phyloP scores from a whole-genome alignment of 1,284 basidiomycete genomes.

The Apiotrichum gamsii region DNA sequence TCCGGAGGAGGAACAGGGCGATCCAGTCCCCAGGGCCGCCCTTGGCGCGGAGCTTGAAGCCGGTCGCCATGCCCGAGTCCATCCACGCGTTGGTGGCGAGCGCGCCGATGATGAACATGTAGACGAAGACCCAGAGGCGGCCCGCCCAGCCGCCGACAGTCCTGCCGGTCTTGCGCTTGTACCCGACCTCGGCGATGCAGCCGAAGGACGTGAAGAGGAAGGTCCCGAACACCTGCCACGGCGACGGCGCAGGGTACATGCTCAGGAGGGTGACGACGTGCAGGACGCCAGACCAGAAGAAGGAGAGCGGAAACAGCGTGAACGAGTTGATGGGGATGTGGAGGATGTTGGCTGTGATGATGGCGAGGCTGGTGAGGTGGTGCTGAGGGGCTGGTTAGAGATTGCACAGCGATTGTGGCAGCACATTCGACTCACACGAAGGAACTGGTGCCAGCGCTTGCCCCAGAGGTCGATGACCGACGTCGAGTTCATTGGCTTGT shows the following conservation, averaged over 20 bases:
- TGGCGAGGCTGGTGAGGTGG: slow-evolving; percentile 31
- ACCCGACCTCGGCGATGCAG: slow-evolving; percentile 30
- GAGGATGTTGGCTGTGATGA: slow-evolving; percentile 20
- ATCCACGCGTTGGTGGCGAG: slow-evolving; percentile 27
- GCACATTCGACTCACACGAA: not conserved
- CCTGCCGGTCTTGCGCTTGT: slow-evolving; percentile 29
- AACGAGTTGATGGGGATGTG: slow-evolving; percentile 18
- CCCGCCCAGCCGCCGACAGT: slow-evolving; percentile 33
- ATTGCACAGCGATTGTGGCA: too few species aligned
- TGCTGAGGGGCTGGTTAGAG: too few species aligned
- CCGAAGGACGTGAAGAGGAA: slow-evolving; percentile 35
- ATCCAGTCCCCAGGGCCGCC: too few species aligned
- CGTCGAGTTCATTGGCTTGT: slow-evolving; percentile 27
- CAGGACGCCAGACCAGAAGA: slow-evolving; percentile 32
- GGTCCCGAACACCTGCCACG: slow-evolving; percentile 21
- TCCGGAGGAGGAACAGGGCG: too few species aligned
- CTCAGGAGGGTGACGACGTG: slow-evolving; percentile 35
- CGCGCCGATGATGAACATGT: slow-evolving; percentile 20
- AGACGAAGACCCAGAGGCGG: slow-evolving; percentile 34
- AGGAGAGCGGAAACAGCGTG: slow-evolving; percentile 25
- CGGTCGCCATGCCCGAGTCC: slow-evolving; percentile 9
- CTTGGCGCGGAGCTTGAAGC: too few species aligned
- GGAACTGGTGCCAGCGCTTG: slow-evolving; percentile 38
- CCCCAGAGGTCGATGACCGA: slow-evolving; percentile 43
- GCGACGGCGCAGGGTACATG: slow-evolving; percentile 30